Evolutionary conservation across 768 basidiomycete species (phyloP).

Genomic region (Wakefieldia striispora): DNA sequence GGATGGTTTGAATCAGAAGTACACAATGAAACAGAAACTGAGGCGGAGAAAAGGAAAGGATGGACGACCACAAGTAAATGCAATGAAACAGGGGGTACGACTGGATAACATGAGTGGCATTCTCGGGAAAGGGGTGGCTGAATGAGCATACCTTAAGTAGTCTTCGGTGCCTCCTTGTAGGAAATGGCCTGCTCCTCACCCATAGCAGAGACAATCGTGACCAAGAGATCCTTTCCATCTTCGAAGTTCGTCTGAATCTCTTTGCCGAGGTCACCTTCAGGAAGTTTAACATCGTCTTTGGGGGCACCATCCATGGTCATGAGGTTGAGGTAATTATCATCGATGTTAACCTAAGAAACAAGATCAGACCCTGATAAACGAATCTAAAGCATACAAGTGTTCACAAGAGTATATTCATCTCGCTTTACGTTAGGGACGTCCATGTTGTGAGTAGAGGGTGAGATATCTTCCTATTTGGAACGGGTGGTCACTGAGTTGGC

Average conservation of each 20-base stretch:
- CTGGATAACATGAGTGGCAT: background rate
- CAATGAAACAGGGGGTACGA: slow-evolving; percentile 6
- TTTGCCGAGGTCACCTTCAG: slow-evolving; percentile 78
- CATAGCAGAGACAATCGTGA: slow-evolving; percentile 90
- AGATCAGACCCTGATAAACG: slow-evolving; percentile 1
- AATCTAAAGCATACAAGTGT: slow-evolving; percentile 17
- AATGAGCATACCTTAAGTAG: slow-evolving; percentile 15
- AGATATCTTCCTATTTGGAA: slow-evolving; percentile 78
- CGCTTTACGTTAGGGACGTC: slow-evolving; percentile 94
- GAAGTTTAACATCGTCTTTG: slow-evolving; percentile 95
- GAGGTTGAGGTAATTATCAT: slow-evolving; percentile 94
- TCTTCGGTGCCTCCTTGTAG: slow-evolving; percentile 86
- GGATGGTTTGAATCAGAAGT: slow-evolving; percentile 19
- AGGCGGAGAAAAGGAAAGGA: slow-evolving; percentile 9
- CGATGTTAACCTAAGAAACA: slow-evolving; percentile 68
- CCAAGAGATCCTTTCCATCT: slow-evolving; percentile 80
- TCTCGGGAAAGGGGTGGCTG: background rate
- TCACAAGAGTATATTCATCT: slow-evolving; percentile 87
- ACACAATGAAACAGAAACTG: slow-evolving; percentile 6
- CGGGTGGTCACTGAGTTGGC: slow-evolving; percentile 8
- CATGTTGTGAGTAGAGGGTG: slow-evolving; percentile 99
- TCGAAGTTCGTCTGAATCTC: slow-evolving; percentile 73
- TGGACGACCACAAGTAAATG: slow-evolving; percentile 13
- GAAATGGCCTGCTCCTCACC: slow-evolving; percentile 89
- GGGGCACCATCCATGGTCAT: slow-evolving; percentile 75